phyloP scores from a whole-genome alignment of 345 rosid genomes.

The Hypericum androsaemum region DNA sequence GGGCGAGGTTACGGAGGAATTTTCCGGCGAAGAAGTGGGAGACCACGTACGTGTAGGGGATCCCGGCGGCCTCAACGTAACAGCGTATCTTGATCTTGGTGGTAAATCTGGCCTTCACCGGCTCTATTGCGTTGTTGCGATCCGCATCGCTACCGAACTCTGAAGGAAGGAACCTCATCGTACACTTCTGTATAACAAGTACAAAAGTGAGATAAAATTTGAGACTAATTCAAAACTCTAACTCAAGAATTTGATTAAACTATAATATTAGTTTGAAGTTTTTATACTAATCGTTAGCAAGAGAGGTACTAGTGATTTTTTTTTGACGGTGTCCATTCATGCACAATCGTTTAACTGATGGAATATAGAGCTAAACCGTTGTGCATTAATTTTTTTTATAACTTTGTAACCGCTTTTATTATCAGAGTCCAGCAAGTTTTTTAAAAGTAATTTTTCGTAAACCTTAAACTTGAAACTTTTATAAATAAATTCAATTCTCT shows the following conservation, averaged over 20 bases:
- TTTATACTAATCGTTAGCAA: too few relatives aligned
- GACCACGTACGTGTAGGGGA: slow-evolving; percentile 1
- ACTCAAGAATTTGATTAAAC: too few relatives aligned
- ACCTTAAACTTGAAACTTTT: too few relatives aligned
- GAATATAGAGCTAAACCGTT: too few relatives aligned
- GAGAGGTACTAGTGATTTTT: too few relatives aligned
- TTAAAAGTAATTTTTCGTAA: too few relatives aligned
- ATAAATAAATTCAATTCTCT: too few relatives aligned
- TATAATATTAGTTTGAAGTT: too few relatives aligned
- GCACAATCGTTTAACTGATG: not conserved
- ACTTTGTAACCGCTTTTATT: too few relatives aligned
- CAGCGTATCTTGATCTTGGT: not conserved
- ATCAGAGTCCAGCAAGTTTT: too few relatives aligned
- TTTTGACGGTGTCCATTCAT: too few relatives aligned
- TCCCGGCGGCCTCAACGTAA: not conserved
- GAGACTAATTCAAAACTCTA: not conserved
- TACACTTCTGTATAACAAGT: not conserved
- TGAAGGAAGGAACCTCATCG: not conserved
- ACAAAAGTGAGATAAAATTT: not conserved
- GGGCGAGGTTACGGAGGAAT: not conserved
- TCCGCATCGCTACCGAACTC: slow-evolving; percentile 1
- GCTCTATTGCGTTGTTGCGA: not conserved
- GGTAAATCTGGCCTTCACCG: not conserved
- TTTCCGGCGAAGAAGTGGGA: not conserved
- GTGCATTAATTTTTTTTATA: too few relatives aligned